phyloP scores from a whole-genome alignment of 768 basidiomycete genomes.

The Russula emetica region DNA sequence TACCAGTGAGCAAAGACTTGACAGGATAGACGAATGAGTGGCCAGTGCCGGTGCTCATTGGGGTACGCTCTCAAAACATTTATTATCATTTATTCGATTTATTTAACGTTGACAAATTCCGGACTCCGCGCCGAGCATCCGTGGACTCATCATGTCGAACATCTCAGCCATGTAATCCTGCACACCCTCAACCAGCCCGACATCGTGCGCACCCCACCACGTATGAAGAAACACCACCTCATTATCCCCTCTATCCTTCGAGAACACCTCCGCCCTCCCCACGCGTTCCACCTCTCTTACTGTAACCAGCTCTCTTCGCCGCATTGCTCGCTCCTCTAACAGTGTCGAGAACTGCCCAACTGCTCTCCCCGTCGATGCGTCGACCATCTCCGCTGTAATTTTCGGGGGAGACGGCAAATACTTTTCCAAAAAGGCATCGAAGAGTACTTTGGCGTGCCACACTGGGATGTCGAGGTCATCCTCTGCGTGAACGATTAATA shows the following conservation, averaged over 20 bases:
- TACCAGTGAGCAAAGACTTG: slow-evolving; percentile 35
- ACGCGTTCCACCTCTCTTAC: slow-evolving; percentile 45
- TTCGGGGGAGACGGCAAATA: slow-evolving; percentile 45
- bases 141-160: slow-evolving; percentile 28
- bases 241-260: slow-evolving; percentile 35
- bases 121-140: background rate
- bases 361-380: slow-evolving; percentile 42
- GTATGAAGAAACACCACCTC: slow-evolving; percentile 58
- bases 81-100: background rate
- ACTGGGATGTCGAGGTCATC: slow-evolving; percentile 73
- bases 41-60: background rate
- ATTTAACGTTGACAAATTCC: background rate
- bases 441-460: slow-evolving; percentile 62
- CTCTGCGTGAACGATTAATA: slow-evolving; percentile 69
- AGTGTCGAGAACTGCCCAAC: slow-evolving; percentile 37
- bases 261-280: slow-evolving; percentile 53
- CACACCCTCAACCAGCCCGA: slow-evolving; percentile 61
- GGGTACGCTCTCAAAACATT: background rate
- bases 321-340: slow-evolving; percentile 39
- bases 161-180: slow-evolving; percentile 49
- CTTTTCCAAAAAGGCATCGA: slow-evolving; percentile 61
- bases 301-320: slow-evolving; percentile 44
- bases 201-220: slow-evolving; percentile 53
- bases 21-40: slow-evolving; percentile 37
- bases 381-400: slow-evolving; percentile 33